These are phyloP conservation scores for Rhododendron mucronatum DNA, from an alignment of 148 eudicot species.

Conservation along the genomic window DNA sequence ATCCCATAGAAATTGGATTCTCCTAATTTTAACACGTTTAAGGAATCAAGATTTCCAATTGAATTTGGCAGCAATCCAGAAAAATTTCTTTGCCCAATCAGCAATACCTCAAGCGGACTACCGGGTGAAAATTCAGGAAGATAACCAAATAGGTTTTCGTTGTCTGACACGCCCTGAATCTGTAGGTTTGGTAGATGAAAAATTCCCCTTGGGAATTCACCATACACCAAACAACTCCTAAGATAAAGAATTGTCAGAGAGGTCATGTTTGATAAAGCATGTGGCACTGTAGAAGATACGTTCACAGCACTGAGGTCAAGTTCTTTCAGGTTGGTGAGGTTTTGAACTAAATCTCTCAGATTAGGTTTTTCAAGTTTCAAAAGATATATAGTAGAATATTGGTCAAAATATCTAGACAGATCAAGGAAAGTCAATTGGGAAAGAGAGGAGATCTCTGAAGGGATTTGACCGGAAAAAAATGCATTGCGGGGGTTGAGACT, in stretches of 20 bases:
- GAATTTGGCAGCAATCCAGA: not conserved
- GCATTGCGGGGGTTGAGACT: not conserved
- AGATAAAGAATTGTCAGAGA: conserved; percentile 7
- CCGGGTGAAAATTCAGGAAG: not conserved
- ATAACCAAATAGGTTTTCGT: not conserved
- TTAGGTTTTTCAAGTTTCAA: not conserved
- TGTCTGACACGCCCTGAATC: not conserved
- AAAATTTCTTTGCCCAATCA: not conserved
- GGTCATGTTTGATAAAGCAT: conserved; percentile 13
- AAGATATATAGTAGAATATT: too few relatives aligned
- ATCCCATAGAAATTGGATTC: too few relatives aligned
- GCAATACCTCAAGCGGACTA: not conserved
- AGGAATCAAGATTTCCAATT: too few relatives aligned
- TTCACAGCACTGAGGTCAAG: conserved; percentile 16
- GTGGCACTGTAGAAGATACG: conserved; percentile 22
- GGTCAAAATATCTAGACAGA: not conserved
- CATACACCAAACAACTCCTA: conserved; percentile 14
- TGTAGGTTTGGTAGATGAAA: conserved; percentile 29
- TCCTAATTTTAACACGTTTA: too few relatives aligned
- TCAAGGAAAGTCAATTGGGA: not conserved
- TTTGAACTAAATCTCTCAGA: conserved; percentile 12
- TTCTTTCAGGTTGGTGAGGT: conserved; percentile 17
- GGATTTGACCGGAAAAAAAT: not conserved
- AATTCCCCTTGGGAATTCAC: conserved; percentile 20
- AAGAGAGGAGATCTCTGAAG: not conserved